Evolutionary conservation across 2,329 filamentous ascomycete species (phyloP), one percentile per base, ranked within the genome.

Genomic region (Penicillium sp.): DNA sequence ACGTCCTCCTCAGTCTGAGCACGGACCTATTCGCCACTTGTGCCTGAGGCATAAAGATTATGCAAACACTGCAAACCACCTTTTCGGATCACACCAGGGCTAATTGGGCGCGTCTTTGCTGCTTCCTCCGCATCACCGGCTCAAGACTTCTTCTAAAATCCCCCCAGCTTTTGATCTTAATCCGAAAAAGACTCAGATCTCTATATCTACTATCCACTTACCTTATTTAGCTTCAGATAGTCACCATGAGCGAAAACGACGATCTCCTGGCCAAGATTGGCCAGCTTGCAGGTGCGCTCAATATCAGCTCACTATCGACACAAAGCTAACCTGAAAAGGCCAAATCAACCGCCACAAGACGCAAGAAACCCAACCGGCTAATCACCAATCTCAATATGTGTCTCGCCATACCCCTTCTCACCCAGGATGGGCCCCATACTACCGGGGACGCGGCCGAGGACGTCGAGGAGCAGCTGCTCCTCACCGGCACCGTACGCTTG

Each of bases 321-420:
- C 29, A 45, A 39, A 38, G 46, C 57, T 58, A 55, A 61, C 60
- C 40, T 57, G 43, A 43, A 10, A 62, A 91, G 89, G 88, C 64
- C 87, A 90, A 75, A 93, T 94, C 70, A 92, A 92, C 71, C 85
- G 87, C 51, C 87, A 90, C 77, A 92, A 90, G 73, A 89, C 84
- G 61, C 83, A 87, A 59, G 56, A 52, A 7, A 53, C 66, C 2
- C 66, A 69, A 10, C 47, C 61, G 6, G 64, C n/a, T 54, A 64
- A 31, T 38, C 67, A 64, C 31, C 66, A 67, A 36, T 62, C 66
- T 27, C 64, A 67, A 34, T 59, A 71, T 53, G 69, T 68, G 23
- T 65, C 70, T 50, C 70, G 70, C 47, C 66, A 70, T 58, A 47
- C 63, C 27, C 58, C 71, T 25, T 60, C 69, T 53, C 71, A 74